These are phyloP conservation scores for Dentipellis sp. DNA, from an alignment of 768 basidiomycete species.

Conservation along the genomic window DNA sequence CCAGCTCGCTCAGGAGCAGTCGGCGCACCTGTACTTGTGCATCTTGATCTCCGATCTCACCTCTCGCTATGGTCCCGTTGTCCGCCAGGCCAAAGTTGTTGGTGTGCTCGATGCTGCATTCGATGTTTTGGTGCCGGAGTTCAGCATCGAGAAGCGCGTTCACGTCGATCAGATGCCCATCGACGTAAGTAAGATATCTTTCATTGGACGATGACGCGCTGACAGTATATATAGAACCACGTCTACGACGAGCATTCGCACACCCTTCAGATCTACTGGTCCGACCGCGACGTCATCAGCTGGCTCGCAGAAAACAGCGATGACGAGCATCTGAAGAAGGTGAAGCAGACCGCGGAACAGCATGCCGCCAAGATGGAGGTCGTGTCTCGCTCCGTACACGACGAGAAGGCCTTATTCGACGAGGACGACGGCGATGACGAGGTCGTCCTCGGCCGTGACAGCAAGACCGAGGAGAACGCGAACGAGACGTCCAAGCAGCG, in stretches of 20 bases:
- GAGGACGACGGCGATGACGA: constrained; percentile 80
- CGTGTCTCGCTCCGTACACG: constrained; percentile 73
- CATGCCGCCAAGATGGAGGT: constrained; percentile 91
- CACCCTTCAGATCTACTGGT: constrained; percentile 94
- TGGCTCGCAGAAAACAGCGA: constrained; percentile 95
- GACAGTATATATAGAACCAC: constrained; percentile 56
- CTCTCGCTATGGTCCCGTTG: constrained; percentile 88
- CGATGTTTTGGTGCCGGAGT: constrained; percentile 92
- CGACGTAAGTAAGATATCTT: constrained; percentile 47
- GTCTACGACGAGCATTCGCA: constrained; percentile 94
- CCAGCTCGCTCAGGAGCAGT: constrained; percentile 90
- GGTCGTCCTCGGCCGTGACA: constrained; percentile 62
- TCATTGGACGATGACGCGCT: constrained; percentile 5
- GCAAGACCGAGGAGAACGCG: constrained; percentile 27
- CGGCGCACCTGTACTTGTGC: constrained; percentile 90
- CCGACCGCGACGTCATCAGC: constrained; percentile 83
- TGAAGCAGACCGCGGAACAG: constrained; percentile 87
- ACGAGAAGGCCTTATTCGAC: constrained; percentile 83
- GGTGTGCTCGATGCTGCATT: constrained; percentile 97
- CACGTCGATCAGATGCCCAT: constrained; percentile 99
- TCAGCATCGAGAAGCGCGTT: constrained; percentile 97
- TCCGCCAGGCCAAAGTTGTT: constrained; percentile 91
- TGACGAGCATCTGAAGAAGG: constrained; percentile 91
- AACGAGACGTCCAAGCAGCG: constrained; percentile 73
- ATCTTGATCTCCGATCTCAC: constrained; percentile 92